Evolutionary conservation across 306 rosid genomes (phyloP).

Genomic region (Cicer chorassanicum): DNA sequence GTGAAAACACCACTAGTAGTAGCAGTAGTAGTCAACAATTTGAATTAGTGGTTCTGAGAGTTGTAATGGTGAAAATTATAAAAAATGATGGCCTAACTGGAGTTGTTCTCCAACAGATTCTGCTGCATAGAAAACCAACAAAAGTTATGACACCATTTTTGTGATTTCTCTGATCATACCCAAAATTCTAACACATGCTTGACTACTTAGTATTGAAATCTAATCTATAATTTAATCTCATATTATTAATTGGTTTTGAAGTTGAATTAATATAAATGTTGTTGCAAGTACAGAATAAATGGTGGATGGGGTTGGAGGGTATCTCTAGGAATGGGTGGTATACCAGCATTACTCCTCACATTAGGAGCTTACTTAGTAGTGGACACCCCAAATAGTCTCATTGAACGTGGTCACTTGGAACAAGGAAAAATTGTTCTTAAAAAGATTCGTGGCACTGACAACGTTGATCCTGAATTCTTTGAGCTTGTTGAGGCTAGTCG

Average conservation of each 20-base stretch:
- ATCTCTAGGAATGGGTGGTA: conserved; percentile 80
- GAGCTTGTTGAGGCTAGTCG: conserved; percentile 81
- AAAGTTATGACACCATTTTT: too few species aligned
- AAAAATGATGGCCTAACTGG: too few species aligned
- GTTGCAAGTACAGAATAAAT: conserved; percentile 51
- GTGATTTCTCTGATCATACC: background rate
- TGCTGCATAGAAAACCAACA: too few species aligned
- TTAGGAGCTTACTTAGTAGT: conserved; percentile 78
- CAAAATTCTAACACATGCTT: background rate
- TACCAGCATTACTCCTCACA: conserved; percentile 77
- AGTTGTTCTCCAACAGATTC: too few species aligned
- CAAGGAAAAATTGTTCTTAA: conserved; percentile 71
- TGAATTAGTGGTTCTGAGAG: too few species aligned
- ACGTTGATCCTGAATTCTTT: conserved; percentile 77
- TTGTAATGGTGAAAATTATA: too few species aligned
- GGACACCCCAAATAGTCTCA: conserved; percentile 88
- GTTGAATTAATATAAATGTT: background rate
- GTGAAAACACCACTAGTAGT: too few species aligned
- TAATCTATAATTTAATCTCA: background rate
- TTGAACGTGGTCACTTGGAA: conserved; percentile 80
- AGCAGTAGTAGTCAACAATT: too few species aligned
- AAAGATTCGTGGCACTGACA: conserved; percentile 74
- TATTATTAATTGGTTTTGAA: background rate
- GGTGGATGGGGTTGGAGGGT: conserved; percentile 98
- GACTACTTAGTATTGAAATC: background rate